Conservation (phyloP, 148 eudicot genomes). For the Arbutus unedo region DNA sequence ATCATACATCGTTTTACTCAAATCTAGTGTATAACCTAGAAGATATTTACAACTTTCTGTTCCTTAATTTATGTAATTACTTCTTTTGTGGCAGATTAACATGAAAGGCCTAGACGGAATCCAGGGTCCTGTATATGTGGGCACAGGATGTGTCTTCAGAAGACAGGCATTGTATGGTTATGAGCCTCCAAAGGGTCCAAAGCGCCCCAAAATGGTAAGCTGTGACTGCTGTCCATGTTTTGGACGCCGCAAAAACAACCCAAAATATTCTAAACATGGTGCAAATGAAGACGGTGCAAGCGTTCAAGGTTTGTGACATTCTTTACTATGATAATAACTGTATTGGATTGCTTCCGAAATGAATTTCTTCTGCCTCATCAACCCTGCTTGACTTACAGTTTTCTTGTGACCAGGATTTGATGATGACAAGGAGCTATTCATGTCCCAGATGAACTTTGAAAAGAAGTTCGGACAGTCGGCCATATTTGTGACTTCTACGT, state of each 20-base stretch:
- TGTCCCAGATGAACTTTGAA: constrained; percentile 93
- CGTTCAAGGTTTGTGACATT: constrained; percentile 52
- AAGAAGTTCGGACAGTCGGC: constrained; percentile 96
- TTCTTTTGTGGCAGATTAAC: constrained; percentile 59
- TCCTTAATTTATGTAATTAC: not conserved
- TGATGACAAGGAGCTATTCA: constrained; percentile 73
- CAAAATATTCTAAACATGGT: constrained; percentile 50
- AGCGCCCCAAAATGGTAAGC: constrained; percentile 95
- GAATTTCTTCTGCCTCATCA: not conserved
- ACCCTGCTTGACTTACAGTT: not conserved
- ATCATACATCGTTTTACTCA: constrained; percentile 4
- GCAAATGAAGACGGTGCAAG: constrained; percentile 50
- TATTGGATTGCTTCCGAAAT: not conserved
- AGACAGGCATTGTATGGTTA: constrained; percentile 97
- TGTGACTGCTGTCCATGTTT: constrained; percentile 99
- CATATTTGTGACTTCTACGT: constrained; percentile 86
- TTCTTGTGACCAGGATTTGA: constrained; percentile 45
- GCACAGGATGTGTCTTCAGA: constrained; percentile 96
- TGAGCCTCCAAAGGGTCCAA: constrained; percentile 90
- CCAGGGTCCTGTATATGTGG: constrained; percentile 97
- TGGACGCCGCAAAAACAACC: constrained; percentile 77
- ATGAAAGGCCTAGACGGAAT: constrained; percentile 98
- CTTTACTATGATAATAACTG: not conserved
- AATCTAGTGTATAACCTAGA: not conserved
- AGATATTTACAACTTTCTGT: not conserved